phyloP scores from a whole-genome alignment of 1,284 basidiomycete species.

The Phaffia rhodozyma region DNA sequence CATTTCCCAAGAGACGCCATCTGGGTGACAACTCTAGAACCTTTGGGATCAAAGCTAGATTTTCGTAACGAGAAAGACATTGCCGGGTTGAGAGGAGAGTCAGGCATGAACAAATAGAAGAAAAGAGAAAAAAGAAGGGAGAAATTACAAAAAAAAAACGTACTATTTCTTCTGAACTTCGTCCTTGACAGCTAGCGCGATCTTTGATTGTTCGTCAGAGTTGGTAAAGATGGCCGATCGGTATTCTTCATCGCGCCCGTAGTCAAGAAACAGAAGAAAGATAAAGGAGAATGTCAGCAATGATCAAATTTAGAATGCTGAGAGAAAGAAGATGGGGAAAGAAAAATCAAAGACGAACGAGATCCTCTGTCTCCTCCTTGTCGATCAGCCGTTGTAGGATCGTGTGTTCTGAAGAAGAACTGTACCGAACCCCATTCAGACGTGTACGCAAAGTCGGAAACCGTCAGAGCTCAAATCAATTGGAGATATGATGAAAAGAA shows the following conservation, averaged over 20 bases:
- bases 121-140: not conserved
- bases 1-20: constrained; percentile 55
- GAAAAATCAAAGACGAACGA: constrained; percentile 43
- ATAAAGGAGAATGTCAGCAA: not conserved
- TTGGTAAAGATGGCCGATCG: constrained; percentile 84
- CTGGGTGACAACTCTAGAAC: constrained; percentile 63
- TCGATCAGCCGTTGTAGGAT: constrained; percentile 69
- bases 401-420: constrained; percentile 90
- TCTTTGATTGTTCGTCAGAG: constrained; percentile 57
- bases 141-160: constrained; percentile 15
- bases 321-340: not conserved
- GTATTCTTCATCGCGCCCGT: constrained; percentile 51
- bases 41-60: constrained; percentile 49
- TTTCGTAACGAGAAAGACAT: not conserved
- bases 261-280: not conserved
- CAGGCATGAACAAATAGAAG: not conserved
- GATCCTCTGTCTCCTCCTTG: constrained; percentile 68
- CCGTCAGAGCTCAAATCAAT: not conserved
- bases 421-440: constrained; percentile 39
- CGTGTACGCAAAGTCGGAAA: not conserved
- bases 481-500: not conserved
- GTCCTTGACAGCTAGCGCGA: constrained; percentile 65
- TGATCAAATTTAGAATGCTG: no score
- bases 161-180: constrained; percentile 74
- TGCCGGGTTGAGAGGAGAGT: not conserved